A percentile compares a stretch with the other conserved stretches of the same genome.
These are phyloP conservation scores for Galerina sulciceps DNA, from an alignment of 768 basidiomycete genomes.

Conservation along the genomic window DNA sequence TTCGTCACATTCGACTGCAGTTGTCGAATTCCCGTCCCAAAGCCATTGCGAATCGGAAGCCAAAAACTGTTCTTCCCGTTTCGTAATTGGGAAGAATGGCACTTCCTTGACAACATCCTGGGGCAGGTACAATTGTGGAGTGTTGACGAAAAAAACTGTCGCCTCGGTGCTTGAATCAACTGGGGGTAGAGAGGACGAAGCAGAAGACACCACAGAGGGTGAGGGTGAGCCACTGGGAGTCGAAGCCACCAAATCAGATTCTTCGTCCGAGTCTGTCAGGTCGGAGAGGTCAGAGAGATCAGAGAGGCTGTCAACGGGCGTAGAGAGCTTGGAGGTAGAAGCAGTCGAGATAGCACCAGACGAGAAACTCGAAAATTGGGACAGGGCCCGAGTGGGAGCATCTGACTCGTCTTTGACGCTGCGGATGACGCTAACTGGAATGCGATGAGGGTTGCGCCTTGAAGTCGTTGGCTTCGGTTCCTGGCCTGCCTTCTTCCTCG, in stretches of 20 bases:
- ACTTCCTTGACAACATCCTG: too few relatives aligned
- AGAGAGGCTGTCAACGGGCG: not conserved
- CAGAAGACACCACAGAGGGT: not conserved
- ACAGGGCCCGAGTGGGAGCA: not conserved
- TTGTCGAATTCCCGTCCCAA: too few relatives aligned
- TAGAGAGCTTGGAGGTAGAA: not conserved
- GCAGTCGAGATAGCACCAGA: not conserved
- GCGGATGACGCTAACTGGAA: not conserved
- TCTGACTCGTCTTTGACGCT: not conserved
- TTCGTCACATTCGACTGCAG: too few relatives aligned
- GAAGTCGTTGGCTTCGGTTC: not conserved
- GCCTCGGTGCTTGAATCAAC: not conserved
- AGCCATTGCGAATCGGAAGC: too few relatives aligned
- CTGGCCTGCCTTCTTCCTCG: not conserved
- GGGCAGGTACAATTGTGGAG: too few relatives aligned
- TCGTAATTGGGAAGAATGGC: too few relatives aligned
- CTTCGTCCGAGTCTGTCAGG: not conserved
- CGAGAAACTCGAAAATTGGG: constrained; percentile 1
- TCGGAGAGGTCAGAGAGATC: not conserved
- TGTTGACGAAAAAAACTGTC: too few relatives aligned
- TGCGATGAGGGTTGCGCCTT: not conserved
- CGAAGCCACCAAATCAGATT: not conserved
- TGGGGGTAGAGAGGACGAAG: not conserved
- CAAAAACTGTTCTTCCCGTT: too few relatives aligned
- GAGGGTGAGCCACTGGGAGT: not conserved